phyloP scores from a whole-genome alignment of 306 rosid genomes.

The Leucaena leucocephala region DNA sequence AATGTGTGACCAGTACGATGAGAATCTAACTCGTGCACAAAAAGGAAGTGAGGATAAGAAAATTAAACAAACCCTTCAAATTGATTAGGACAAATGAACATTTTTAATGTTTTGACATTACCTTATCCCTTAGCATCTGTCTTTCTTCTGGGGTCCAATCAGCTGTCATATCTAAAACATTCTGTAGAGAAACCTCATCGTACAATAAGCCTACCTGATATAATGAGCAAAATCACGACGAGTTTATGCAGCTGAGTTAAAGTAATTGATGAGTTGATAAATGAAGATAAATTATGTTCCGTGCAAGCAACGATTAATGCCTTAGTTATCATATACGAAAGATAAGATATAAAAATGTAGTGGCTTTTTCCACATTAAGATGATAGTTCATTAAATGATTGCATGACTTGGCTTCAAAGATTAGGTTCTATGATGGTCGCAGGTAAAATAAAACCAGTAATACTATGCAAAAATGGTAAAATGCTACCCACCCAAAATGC shows the following conservation, averaged over 20 bases:
- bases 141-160: slow-evolving; percentile 95
- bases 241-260: slow-evolving; percentile 29
- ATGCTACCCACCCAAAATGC: slow-evolving; percentile 84
- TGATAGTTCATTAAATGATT: slow-evolving; percentile 12
- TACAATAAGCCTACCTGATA: slow-evolving; percentile 90
- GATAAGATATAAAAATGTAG: neutral
- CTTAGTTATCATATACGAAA: slow-evolving; percentile 9
- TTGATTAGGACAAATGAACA: slow-evolving; percentile 20
- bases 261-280: slow-evolving; percentile 23
- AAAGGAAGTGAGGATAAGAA: neutral
- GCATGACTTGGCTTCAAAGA: slow-evolving; percentile 20
- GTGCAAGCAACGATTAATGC: slow-evolving; percentile 27
- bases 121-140: slow-evolving; percentile 90
- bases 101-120: slow-evolving; percentile 35
- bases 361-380: slow-evolving; percentile 2
- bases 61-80: neutral
- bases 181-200: slow-evolving; percentile 83
- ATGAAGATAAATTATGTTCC: slow-evolving; percentile 6
- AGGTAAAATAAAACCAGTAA: slow-evolving; percentile 25
- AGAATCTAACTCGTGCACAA: neutral
- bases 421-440: slow-evolving; percentile 16
- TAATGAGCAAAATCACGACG: slow-evolving; percentile 39
- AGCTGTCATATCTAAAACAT: slow-evolving; percentile 75
- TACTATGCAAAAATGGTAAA: slow-evolving; percentile 28
- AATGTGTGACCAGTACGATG: neutral